These are phyloP conservation scores for Pseudocercospora ulei DNA, from an alignment of 2,329 filamentous ascomycete species.

Conservation along the genomic window DNA sequence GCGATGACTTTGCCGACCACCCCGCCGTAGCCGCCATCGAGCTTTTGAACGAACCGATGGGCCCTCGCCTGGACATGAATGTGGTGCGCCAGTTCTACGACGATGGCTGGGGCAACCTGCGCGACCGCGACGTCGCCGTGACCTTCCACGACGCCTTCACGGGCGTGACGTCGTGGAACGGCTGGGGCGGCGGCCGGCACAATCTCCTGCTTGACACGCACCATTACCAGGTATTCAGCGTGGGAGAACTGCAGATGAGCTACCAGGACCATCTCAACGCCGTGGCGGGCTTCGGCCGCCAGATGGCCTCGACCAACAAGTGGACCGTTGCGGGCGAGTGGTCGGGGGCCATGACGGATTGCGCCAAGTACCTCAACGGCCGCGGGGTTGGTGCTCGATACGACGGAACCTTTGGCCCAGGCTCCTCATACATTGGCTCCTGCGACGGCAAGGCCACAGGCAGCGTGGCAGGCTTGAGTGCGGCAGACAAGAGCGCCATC, in stretches of 20 bases:
- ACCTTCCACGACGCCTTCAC: constrained; percentile 43
- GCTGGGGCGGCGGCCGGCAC: constrained; percentile 40
- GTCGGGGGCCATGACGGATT: constrained; percentile 43
- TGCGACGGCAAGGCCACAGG: constrained; percentile 41
- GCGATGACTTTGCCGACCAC: constrained; percentile 40
- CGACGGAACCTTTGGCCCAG: constrained; percentile 37
- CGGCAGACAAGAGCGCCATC: constrained; percentile 39
- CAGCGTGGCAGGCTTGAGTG: constrained; percentile 37
- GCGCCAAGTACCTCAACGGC: constrained; percentile 43
- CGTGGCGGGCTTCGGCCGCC: constrained; percentile 40
- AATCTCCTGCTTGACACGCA: constrained; percentile 42
- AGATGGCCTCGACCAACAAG: constrained; percentile 42
- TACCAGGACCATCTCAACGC: constrained; percentile 35
- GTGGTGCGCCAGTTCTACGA: constrained; percentile 41
- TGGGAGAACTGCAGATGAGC: constrained; percentile 34
- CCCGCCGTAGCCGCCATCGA: constrained; percentile 42
- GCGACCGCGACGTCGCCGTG: constrained; percentile 37
- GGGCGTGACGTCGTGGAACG: constrained; percentile 39
- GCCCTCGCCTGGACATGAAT: constrained; percentile 38
- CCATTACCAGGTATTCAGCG: constrained; percentile 42
- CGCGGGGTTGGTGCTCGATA: constrained; percentile 42
- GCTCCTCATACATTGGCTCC: constrained; percentile 36
- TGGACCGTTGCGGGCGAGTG: constrained; percentile 43
- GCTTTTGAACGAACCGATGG: constrained; percentile 43
- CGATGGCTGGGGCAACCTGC: constrained; percentile 42